Base-by-base conservation (phyloP, 805 yeast genomes). In the Kregervanrija fluxuum region DNA sequence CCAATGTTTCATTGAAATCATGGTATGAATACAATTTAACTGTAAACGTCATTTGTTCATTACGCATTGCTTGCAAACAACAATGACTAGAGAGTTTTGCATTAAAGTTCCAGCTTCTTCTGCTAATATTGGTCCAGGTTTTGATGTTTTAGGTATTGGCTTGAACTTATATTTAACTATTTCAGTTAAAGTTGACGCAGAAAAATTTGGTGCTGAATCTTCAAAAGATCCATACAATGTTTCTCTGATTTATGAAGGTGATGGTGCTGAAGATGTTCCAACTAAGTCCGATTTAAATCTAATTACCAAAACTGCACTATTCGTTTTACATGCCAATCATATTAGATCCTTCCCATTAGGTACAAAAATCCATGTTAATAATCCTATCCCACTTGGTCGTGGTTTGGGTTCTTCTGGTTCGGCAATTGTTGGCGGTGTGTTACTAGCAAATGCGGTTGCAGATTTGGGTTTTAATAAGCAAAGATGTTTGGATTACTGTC, bases 321-420 rank as follows among this genome's bases (percentile, higher is more conserved):
- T 90, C 60, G 91, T 93, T 17, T 68, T 93, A 59, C 80, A 96
- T 56, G 85, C 95, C 60, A 85, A 87, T 66, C 82, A 79, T 11
- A 69, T 88, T 39, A 68, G 80, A 44, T 62, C 74, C 33, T 93
- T 93, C 69, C 98, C 98, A 38, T 62, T 68, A 11, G 96, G 96
- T 35, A 90, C 98, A 5, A 75, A 68, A 41, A 73, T 93, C 33
- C 85, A 79, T 48, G 93, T 93, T 45, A 71, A 68, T 49, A 93
- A 93, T 65, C 96, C 96, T 32, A 90, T 93, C 50, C 99, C 99
- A 3, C 70, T 93, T 52, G 98, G 99, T 30, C 80, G 99, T 62
- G 99, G 99, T 8, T 73, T 93, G 47, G 99, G 99, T 2, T 93
- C 98, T 1, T 85, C 95, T 3, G 99, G 97, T 42, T 96, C 98